Evolutionary conservation across 345 rosid species (phyloP), one percentile per base, ranked within the genome.

Genomic region (Euphorbia pulcherrima): DNA sequence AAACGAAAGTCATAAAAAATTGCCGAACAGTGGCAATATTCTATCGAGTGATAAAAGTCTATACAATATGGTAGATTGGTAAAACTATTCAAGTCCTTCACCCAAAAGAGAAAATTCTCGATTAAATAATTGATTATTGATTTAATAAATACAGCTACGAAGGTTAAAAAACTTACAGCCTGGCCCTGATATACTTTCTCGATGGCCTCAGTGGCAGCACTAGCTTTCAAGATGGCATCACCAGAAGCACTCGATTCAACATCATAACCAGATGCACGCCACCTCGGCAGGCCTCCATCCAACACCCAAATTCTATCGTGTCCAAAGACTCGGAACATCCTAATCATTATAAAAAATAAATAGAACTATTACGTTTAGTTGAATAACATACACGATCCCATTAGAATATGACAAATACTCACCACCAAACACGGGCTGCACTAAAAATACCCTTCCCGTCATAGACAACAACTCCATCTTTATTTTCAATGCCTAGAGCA

Each of bases 381-480:
- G 28, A 53, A 53, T 9, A 53, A n/a, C 24, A 2, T 61, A 20
- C 48, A 39, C 20, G 60, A 55, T 26, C 71, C 55, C 30, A 29
- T 2, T 56, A 67, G 69, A 37, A 24, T 37, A 10, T 60, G 10
- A 27, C 28, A 60, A 59, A 62, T 50, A 82, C 98, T 81, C 80
- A 95, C 99, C 99, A 95, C 97, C 98, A 92, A 60, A 92, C 99
- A 70, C 99, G 99, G 70, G 99, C 96, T 58, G 99, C 97, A 75
- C 99, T 92, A 72, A 90, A 95, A 77, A 92, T 77, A 27, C 98
- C 99, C 82, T 92, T 92, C 62, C 94, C 99, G 85, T 95, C 99
- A 75, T 95, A 95, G 75, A 95, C 99, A 75, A 95, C 92, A 40
- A 95, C 62, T 44, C 87, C 94, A 72, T 95, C 91, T 40, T 88